Conservation (phyloP, 371 early-diverging fungal species). For the Thermomucor indicae-seudaticae region DNA sequence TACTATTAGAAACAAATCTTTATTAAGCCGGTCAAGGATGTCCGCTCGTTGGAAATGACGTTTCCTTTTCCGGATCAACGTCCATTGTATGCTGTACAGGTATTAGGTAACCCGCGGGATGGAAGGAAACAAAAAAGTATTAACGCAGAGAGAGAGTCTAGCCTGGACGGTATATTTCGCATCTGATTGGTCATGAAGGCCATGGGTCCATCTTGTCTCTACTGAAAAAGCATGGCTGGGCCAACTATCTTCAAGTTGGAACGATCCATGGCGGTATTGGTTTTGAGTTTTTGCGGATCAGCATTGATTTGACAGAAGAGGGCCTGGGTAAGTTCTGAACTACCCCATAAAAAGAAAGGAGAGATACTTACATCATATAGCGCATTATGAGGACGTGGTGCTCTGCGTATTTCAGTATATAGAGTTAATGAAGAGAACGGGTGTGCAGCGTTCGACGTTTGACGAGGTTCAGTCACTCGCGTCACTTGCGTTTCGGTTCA, state of each 20-base stretch:
- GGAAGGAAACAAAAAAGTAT: conserved; percentile 2
- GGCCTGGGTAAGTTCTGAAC: conserved; percentile 59
- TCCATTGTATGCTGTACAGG: conserved; percentile 51
- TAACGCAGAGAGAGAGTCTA: conserved; percentile 14
- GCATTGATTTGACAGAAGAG: conserved; percentile 77
- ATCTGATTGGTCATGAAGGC: conserved; percentile 82
- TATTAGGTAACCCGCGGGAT: conserved; percentile 18
- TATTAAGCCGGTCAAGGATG: conserved; percentile 83
- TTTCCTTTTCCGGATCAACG: conserved; percentile 87
- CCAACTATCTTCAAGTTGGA: conserved; percentile 70
- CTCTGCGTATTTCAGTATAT: conserved; percentile 85
- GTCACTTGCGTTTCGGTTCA: conserved; percentile 74
- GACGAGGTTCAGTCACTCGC: conserved; percentile 71
- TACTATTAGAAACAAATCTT: conserved; percentile 58
- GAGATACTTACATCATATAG: conserved; percentile 16
- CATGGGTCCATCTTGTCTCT: conserved; percentile 82
- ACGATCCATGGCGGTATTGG: conserved; percentile 61
- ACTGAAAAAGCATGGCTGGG: conserved; percentile 88
- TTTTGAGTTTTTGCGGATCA: conserved; percentile 81
- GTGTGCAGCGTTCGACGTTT: conserved; percentile 75
- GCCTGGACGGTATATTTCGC: conserved; percentile 71
- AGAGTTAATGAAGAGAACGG: conserved; percentile 62
- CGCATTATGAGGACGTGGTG: conserved; percentile 73
- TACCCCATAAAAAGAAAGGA: not conserved
- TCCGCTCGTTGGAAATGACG: conserved; percentile 68